phyloP scores from a whole-genome alignment of 495 filamentous ascomycete genomes.

The Hamigera avellanea region DNA sequence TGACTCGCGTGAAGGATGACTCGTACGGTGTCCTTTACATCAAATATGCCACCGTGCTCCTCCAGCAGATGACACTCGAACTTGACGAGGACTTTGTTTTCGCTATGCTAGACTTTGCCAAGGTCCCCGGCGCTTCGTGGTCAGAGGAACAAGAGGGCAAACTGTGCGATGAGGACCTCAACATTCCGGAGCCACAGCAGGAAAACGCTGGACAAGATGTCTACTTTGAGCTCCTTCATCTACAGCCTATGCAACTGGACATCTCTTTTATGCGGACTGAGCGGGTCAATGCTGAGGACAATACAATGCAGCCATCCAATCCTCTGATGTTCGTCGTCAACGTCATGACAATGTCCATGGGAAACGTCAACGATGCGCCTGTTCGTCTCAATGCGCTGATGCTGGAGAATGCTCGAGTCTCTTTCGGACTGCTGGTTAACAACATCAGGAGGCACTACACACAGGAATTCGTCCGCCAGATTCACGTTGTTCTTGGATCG shows the following conservation, averaged over 20 bases:
- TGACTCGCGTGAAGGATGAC: conserved; percentile 94
- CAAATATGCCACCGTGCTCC: conserved; percentile 86
- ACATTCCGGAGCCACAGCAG: conserved; percentile 84
- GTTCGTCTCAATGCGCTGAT: conserved; percentile 86
- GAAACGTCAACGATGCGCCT: conserved; percentile 96
- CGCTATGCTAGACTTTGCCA: conserved; percentile 88
- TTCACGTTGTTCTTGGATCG: conserved; percentile 92
- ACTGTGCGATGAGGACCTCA: conserved; percentile 78
- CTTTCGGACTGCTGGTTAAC: conserved; percentile 66
- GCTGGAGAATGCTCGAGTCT: conserved; percentile 90
- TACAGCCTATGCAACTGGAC: conserved; percentile 96
- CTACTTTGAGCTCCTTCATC: conserved; percentile 93
- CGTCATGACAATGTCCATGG: conserved; percentile 96
- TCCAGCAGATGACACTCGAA: conserved; percentile 97
- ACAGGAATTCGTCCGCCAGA: conserved; percentile 87
- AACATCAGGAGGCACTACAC: conserved; percentile 91
- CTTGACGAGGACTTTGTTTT: conserved; percentile 98
- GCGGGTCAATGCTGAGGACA: conserved; percentile 90
- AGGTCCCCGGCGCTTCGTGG: conserved; percentile 90
- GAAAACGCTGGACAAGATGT: conserved; percentile 79
- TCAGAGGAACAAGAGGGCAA: conserved; percentile 69
- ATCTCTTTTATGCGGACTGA: conserved; percentile 95
- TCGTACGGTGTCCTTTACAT: conserved; percentile 97
- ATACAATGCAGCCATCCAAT: conserved; percentile 70
- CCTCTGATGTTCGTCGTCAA: conserved; percentile 98